Evolutionary conservation across 2,329 filamentous ascomycete genomes (phyloP).

Genomic region (Venturia nashicola): DNA sequence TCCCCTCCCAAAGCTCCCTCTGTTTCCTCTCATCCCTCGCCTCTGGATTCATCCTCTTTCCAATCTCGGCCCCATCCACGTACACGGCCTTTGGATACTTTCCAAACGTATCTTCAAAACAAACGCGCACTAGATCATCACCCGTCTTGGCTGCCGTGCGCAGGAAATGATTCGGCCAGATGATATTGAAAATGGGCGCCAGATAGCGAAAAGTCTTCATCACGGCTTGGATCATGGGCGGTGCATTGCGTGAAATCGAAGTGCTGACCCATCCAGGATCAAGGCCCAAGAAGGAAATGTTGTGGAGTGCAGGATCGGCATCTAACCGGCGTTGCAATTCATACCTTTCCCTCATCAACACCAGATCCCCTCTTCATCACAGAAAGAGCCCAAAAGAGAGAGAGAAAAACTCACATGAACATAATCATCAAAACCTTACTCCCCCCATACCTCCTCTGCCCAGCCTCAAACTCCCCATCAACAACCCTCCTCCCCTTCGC

Average conservation of each 20-base stretch:
- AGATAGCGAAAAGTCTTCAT: background rate
- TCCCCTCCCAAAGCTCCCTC: background rate
- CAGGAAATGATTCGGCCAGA: background rate
- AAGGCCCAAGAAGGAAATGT: background rate
- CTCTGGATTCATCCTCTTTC: background rate
- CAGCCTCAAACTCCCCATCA: background rate
- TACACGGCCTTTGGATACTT: background rate
- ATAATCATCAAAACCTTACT: conserved; percentile 2
- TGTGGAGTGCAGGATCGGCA: background rate
- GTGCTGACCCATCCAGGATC: background rate
- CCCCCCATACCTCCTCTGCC: background rate
- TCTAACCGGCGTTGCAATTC: background rate
- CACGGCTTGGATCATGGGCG: background rate
- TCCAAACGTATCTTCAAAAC: background rate
- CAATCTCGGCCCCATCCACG: background rate
- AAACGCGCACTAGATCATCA: background rate
- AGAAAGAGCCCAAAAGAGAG: background rate
- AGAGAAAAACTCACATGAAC: background rate
- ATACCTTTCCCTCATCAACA: background rate
- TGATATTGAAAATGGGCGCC: background rate
- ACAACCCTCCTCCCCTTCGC: background rate
- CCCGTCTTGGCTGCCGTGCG: background rate
- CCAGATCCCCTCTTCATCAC: too few relatives aligned
- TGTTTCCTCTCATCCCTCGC: background rate
- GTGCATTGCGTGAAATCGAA: background rate